Base-by-base conservation (phyloP, 1,139 yeast genomes). In the Scheffersomyces quercinus region DNA sequence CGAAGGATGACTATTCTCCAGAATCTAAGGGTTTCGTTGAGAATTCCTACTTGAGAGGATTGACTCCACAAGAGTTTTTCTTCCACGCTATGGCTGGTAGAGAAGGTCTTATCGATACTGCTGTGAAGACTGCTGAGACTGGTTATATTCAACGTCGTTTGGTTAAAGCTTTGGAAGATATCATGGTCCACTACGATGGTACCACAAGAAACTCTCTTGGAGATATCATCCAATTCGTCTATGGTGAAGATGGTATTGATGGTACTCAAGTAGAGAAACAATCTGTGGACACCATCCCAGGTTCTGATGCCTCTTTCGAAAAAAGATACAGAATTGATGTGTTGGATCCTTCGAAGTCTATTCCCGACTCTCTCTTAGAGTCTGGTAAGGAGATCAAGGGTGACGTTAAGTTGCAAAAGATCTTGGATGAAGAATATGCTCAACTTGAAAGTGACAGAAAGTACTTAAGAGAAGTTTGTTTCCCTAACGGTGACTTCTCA, bases 1-100 rank as follows among this genome's bases (percentile, higher is more conserved):
- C 98, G 8, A 93, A 93, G 67, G 99, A 95, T 70, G 99, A 93
- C 66, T 93, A 93, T 66, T 88, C 97, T 44, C 98, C 99, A 28
- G 99, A 93, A 68, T 90, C 97, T 3, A 89, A 90, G 64, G 99
- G 99, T 52, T 95, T 95, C 58, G 96, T 95, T 53, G 99, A 93
- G 68, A 95, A 95, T 62, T 95, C 99, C 10, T 95, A 93, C 60
- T 78, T 93, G 62, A 84, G 99, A 77, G 99, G 99, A 35, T 78
- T 95, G 60, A 93, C 99, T 12, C 99, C 99, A 33, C 99, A 93
- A 69, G 99, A 95, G 67, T 95, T 95, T 68, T 95, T 95, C 65
- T 93, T 93, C 86, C 99, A 95, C 67, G 99, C 99, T 43, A 95
- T 95, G 99, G 99, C 99, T 59, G 99, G 99, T 79, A 89, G 99